Conservation (phyloP, 192 early-diverging fungal genomes). For the Coemansia sp. region DNA sequence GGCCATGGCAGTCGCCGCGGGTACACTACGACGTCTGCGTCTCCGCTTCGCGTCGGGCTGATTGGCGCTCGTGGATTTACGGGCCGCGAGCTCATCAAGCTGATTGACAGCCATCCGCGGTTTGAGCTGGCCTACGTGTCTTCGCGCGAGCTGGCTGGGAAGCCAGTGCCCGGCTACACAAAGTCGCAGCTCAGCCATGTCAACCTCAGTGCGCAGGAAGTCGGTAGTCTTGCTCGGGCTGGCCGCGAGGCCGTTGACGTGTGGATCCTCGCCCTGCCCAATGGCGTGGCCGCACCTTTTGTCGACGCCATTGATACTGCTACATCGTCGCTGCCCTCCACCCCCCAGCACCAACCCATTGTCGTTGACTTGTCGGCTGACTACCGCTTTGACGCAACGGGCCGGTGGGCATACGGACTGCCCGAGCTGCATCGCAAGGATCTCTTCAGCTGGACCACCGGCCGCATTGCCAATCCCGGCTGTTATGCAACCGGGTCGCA, state of each 20-base stretch:
- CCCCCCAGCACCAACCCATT: constrained; percentile 53
- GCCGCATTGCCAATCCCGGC: constrained; percentile 90
- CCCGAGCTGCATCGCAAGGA: constrained; percentile 76
- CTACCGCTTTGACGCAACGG: constrained; percentile 75
- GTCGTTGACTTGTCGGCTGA: constrained; percentile 92
- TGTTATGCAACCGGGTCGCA: constrained; percentile 99
- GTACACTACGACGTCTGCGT: constrained; percentile 53
- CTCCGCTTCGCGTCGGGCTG: constrained; percentile 67
- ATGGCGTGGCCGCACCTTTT: constrained; percentile 91
- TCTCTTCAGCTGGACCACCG: constrained; percentile 53
- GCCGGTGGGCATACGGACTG: constrained; percentile 83
- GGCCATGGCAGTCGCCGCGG: constrained; percentile 53
- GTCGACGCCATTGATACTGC: constrained; percentile 69
- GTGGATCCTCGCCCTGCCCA: constrained; percentile 97
- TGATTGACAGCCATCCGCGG: constrained; percentile 83
- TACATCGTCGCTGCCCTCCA: constrained; percentile 42
- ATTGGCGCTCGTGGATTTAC: constrained; percentile 98
- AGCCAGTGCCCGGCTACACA: constrained; percentile 75
- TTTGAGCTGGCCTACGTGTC: constrained; percentile 85
- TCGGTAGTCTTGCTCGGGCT: constrained; percentile 54
- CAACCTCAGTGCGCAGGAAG: constrained; percentile 73
- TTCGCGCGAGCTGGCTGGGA: constrained; percentile 91
- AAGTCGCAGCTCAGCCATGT: constrained; percentile 66
- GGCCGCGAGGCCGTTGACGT: constrained; percentile 73
- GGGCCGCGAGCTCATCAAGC: constrained; percentile 88